Evolutionary conservation across 2,329 filamentous ascomycete species (phyloP), one percentile per base, ranked within the genome.

Genomic region (Sporothrix curviconia): DNA sequence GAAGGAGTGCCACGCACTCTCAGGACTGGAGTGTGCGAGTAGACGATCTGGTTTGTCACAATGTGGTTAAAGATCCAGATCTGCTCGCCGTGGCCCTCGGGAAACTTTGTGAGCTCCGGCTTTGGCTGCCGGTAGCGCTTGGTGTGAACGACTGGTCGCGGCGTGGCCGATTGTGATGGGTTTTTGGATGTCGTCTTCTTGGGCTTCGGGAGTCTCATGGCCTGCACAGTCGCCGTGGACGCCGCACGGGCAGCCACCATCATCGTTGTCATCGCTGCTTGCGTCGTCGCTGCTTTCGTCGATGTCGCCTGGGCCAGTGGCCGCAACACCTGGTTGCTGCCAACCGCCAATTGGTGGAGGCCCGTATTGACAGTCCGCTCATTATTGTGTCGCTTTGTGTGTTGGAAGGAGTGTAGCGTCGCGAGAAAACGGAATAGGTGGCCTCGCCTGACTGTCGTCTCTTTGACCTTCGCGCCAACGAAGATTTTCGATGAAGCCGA

Each of bases 11-110:
- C 22, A 43, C 75, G 44, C 65, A 82, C 79, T 63, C 78, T 70
- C 9, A 82, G 58, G 4, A 71, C 69, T 17, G 73, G 70, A 22
- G 69, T 68, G 64, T 77, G 76, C 51, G 77, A 80, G 68, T 81
- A 83, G 56, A 83, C 71, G 50, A 80, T 73, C 67, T 80, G 72
- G 47, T 80, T 74, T 15, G 74, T 70, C 56, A 73, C 66, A 55
- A 80, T 70, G 68, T 84, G 75, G 64, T 71, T 70, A 65, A 77
- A 81, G 55, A 83, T 69, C 75, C 76, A 84, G 65, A 84, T 80
- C 65, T 77, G 74, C 72, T 83, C 79, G 65, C 80, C 81, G 59
- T 81, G 79, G 59, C 72, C 73, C 40, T 71, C 66, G 17, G 55
- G 51, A 61, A 68, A 69, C 39, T 60, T 60, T 34, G 66, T 61